Percentiles rank a stretch among this genome's conserved stretches.
Evolutionary conservation across 1,284 basidiomycete species (phyloP).

Genomic region (Ganoderma lucidum): DNA sequence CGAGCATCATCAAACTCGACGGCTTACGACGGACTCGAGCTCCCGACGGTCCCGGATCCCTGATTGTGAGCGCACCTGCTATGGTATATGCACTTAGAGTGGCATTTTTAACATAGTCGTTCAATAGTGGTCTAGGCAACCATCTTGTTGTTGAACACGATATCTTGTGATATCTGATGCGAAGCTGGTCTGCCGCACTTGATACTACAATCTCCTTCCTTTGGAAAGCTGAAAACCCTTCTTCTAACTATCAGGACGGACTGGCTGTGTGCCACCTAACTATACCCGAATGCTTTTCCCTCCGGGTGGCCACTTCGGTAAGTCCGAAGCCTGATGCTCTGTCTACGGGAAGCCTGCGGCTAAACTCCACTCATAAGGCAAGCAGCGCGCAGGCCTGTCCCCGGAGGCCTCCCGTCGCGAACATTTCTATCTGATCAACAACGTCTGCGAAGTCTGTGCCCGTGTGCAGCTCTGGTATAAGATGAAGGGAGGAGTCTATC

Average conservation of each 20-base stretch:
- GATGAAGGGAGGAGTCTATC: background rate
- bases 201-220: background rate
- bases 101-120: background rate
- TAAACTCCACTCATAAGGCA: background rate
- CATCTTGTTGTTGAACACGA: background rate
- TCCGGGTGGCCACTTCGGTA: background rate
- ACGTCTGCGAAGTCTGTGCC: background rate
- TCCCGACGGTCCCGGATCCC: background rate
- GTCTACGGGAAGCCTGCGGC: background rate
- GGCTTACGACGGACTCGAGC: too few species aligned
- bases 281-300: background rate
- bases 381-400: background rate
- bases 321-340: slow-evolving; percentile 2
- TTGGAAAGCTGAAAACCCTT: too few species aligned
- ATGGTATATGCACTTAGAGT: background rate
- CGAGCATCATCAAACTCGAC: too few species aligned
- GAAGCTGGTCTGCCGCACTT: background rate
- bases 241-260: too few species aligned
- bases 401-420: background rate
- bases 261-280: too few species aligned
- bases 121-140: background rate
- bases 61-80: background rate
- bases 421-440: background rate
- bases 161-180: background rate
- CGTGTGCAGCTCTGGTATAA: background rate